Conservation (phyloP, 1,139 yeast genomes). For the Scheffersomyces parashehatae region DNA sequence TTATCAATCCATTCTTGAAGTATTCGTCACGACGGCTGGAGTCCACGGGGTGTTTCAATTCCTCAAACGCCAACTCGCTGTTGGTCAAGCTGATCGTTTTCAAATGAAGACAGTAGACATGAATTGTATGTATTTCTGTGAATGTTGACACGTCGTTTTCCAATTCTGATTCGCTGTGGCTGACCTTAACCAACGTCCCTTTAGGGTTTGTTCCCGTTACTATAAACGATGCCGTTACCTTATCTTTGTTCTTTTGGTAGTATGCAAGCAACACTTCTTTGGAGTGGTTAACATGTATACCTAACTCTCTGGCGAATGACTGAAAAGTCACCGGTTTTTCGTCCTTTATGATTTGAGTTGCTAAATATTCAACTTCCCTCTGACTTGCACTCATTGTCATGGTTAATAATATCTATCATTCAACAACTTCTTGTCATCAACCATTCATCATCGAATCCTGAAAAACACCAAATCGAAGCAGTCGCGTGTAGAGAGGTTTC, state of each 20-base stretch:
- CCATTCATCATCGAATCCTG: no score
- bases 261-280: slow-evolving; percentile 32
- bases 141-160: slow-evolving; percentile 9
- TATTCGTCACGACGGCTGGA: slow-evolving; percentile 19
- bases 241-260: slow-evolving; percentile 31
- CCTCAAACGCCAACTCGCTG: slow-evolving; percentile 32
- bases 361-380: slow-evolving; percentile 30
- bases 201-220: slow-evolving; percentile 27
- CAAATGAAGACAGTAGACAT: slow-evolving; percentile 31
- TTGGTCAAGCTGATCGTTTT: slow-evolving; percentile 17
- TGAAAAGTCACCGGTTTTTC: slow-evolving; percentile 31
- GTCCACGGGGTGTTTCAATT: slow-evolving; percentile 22
- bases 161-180: slow-evolving; percentile 17
- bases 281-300: slow-evolving; percentile 30
- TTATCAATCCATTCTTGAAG: slow-evolving; percentile 32
- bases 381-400: slow-evolving; percentile 40
- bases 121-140: slow-evolving; percentile 26
- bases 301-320: slow-evolving; percentile 26
- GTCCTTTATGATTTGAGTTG: slow-evolving; percentile 25
- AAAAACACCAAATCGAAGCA: no score
- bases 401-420: neutral
- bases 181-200: slow-evolving; percentile 21
- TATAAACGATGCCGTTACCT: slow-evolving; percentile 35
- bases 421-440: no score
- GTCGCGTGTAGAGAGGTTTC: no score